Conservation (phyloP, 208 protist genomes). For the Leishmania lainsoni region DNA sequence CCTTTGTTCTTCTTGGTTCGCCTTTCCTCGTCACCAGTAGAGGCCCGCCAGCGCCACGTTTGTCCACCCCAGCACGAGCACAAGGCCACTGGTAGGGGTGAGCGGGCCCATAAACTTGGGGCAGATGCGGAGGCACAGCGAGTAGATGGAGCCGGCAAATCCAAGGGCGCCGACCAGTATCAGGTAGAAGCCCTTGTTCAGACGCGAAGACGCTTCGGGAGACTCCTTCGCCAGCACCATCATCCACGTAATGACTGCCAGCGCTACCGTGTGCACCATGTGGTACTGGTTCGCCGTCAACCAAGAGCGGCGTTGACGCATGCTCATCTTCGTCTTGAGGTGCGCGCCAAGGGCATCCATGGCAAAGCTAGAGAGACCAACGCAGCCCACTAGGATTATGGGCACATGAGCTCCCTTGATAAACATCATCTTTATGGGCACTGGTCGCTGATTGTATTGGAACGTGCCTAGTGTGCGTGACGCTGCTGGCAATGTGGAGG, state of each 20-base stretch:
- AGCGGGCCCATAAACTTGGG: constrained; percentile 56
- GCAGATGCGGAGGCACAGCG: constrained; percentile 47
- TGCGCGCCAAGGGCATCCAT: constrained; percentile 31
- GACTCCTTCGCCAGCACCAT: constrained; percentile 31
- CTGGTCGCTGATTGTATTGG: background rate
- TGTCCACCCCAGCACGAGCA: constrained; percentile 71
- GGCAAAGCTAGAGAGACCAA: constrained; percentile 39
- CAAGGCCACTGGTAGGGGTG: constrained; percentile 66
- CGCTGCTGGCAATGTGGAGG: background rate
- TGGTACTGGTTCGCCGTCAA: constrained; percentile 59
- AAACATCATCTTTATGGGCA: constrained; percentile 1
- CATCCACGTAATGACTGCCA: constrained; percentile 39
- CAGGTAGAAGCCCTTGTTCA: constrained; percentile 59
- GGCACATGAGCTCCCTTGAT: constrained; percentile 30
- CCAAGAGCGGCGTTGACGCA: constrained; percentile 50
- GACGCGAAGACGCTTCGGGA: constrained; percentile 28
- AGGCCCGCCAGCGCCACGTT: constrained; percentile 57
- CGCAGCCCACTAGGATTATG: constrained; percentile 32
- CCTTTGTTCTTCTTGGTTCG: background rate
- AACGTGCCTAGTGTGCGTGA: background rate
- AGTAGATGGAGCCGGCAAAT: constrained; percentile 78
- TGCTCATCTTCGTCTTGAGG: constrained; percentile 37
- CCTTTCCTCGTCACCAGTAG: constrained; percentile 28
- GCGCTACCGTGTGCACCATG: constrained; percentile 42
- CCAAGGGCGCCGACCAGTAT: constrained; percentile 49